phyloP scores from a whole-genome alignment of 371 early-diverging fungal genomes.

The Mortierella sp. region DNA sequence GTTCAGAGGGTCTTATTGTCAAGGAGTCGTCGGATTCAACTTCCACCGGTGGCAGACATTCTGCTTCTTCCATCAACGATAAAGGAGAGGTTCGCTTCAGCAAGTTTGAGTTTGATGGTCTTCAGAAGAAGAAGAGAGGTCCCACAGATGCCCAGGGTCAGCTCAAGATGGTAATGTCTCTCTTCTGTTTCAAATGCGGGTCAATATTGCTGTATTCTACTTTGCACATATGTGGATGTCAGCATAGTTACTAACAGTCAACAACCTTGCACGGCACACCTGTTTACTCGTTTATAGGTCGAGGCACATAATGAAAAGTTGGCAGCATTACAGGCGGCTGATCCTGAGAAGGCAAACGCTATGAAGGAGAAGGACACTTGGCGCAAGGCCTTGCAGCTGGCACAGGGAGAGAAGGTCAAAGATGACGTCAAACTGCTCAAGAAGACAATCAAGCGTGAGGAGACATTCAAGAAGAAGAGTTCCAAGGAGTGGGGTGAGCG shows the following conservation, averaged over 20 bases:
- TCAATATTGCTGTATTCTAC: not conserved
- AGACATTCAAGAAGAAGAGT: conserved; percentile 87
- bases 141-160: conserved; percentile 80
- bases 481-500: conserved; percentile 86
- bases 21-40: conserved; percentile 55
- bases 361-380: conserved; percentile 85
- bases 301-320: conserved; percentile 85
- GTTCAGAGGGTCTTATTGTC: conserved; percentile 66
- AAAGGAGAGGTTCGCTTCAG: conserved; percentile 78
- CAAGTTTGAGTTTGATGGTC: conserved; percentile 76
- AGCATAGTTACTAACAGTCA: not conserved
- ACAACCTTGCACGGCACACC: not conserved
- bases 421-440: conserved; percentile 92
- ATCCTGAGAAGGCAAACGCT: conserved; percentile 77
- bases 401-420: conserved; percentile 91
- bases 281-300: conserved; percentile 54
- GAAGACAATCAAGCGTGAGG: conserved; percentile 90
- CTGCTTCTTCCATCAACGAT: conserved; percentile 68
- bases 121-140: conserved; percentile 79
- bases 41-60: conserved; percentile 52
- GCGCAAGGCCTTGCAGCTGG: conserved; percentile 84
- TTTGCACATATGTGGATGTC: not conserved
- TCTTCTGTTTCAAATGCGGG: not conserved
- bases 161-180: conserved; percentile 71
- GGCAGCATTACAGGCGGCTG: conserved; percentile 75